These are phyloP conservation scores for Fusarium sp. DNA, from an alignment of 2,329 filamentous ascomycete species.

Conservation along the genomic window DNA sequence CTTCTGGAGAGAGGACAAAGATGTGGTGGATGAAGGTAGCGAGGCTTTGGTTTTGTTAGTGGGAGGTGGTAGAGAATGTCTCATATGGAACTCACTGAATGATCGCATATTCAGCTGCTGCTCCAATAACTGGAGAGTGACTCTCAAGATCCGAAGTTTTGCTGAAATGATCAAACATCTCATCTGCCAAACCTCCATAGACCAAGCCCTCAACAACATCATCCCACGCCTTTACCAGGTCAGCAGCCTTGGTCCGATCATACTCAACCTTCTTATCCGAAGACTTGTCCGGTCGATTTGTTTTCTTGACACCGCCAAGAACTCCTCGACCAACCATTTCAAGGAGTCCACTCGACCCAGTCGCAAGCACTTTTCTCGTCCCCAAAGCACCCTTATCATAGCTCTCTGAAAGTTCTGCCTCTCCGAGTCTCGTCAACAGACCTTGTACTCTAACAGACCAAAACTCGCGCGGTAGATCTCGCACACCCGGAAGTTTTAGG, in stretches of 20 bases:
- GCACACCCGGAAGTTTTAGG: constrained; percentile 72
- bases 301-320: constrained; percentile 62
- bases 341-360: constrained; percentile 73
- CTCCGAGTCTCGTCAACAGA: constrained; percentile 68
- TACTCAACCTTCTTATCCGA: constrained; percentile 53
- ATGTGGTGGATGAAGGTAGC: constrained; percentile 79
- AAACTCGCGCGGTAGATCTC: constrained; percentile 69
- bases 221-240: constrained; percentile 72
- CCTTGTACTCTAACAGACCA: constrained; percentile 71
- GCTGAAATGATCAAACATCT: constrained; percentile 68
- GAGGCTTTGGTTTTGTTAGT: constrained; percentile 57
- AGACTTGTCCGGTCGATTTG: background rate
- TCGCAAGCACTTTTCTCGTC: constrained; percentile 77
- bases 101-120: constrained; percentile 71
- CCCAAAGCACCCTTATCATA: constrained; percentile 83
- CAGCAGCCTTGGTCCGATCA: constrained; percentile 65
- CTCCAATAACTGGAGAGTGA: constrained; percentile 69
- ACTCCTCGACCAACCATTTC: constrained; percentile 75
- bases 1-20: constrained; percentile 77
- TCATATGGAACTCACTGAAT: constrained; percentile 67
- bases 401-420: constrained; percentile 79
- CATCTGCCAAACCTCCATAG: constrained; percentile 73
- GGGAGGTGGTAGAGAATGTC: background rate
- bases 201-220: constrained; percentile 72
- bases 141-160: constrained; percentile 70